phyloP scores from a whole-genome alignment of 768 basidiomycete genomes.

The Hygrocybe coccinea region DNA sequence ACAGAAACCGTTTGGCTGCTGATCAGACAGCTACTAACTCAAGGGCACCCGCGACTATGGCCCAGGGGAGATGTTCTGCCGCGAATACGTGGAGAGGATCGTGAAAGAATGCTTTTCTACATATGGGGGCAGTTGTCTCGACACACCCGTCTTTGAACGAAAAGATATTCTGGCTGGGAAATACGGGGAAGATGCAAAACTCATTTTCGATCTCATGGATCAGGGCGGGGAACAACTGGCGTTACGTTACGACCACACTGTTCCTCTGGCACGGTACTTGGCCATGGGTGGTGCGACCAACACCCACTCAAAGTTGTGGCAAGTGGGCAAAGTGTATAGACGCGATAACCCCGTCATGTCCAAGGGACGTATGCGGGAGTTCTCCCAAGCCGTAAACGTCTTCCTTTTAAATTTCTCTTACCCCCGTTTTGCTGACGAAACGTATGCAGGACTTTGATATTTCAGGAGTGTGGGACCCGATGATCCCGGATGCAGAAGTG shows the following conservation, averaged over 20 bases:
- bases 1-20: slow-evolving; percentile 3
- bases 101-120: slow-evolving; percentile 84
- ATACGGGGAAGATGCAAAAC: slow-evolving; percentile 95
- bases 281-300: slow-evolving; percentile 89
- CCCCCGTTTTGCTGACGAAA: not conserved
- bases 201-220: slow-evolving; percentile 96
- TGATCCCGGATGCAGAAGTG: slow-evolving; percentile 96
- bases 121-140: slow-evolving; percentile 87
- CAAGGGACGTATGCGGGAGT: slow-evolving; percentile 98
- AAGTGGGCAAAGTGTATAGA: slow-evolving; percentile 98
- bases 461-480: slow-evolving; percentile 85
- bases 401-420: not conserved
- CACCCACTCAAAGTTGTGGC: slow-evolving; percentile 82
- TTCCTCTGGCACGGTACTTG: slow-evolving; percentile 90
- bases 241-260: slow-evolving; percentile 93
- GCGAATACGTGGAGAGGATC: slow-evolving; percentile 82
- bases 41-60: slow-evolving; percentile 95
- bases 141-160: slow-evolving; percentile 97
- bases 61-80: slow-evolving; percentile 86
- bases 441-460: slow-evolving; percentile 85
- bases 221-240: slow-evolving; percentile 97
- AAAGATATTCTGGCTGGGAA: slow-evolving; percentile 95
- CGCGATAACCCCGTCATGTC: slow-evolving; percentile 96
- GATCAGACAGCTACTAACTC: not conserved
- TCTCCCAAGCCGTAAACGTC: slow-evolving; percentile 82